Percentiles rank a stretch among this genome's conserved stretches.
Evolutionary conservation across 2,329 filamentous ascomycete genomes (phyloP).

Genomic region (Coniochaeta ligniaria): DNA sequence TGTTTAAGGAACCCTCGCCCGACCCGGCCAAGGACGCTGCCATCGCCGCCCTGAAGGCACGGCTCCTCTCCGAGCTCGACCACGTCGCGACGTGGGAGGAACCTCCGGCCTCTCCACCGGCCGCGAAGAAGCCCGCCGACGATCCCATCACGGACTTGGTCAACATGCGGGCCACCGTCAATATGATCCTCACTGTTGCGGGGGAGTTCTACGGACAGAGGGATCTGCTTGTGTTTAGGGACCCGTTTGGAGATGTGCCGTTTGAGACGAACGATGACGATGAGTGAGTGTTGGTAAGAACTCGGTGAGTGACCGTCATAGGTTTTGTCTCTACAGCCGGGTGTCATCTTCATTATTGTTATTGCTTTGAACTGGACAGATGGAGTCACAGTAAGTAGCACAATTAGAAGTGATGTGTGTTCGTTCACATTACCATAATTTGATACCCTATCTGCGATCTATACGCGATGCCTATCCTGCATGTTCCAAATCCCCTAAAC

Average conservation of each 20-base stretch:
- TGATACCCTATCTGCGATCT: background rate
- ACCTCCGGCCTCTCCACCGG: background rate
- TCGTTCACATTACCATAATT: background rate
- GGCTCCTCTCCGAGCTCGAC: constrained; percentile 39
- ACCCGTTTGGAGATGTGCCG: constrained; percentile 40
- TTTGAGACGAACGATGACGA: constrained; percentile 2
- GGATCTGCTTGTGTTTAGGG: constrained; percentile 72
- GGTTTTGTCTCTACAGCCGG: background rate
- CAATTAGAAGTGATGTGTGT: background rate
- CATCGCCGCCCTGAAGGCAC: constrained; percentile 40
- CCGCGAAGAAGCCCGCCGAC: constrained; percentile 3
- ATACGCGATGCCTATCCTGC: background rate
- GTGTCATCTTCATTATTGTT: background rate
- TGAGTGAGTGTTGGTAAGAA: background rate
- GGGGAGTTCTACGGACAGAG: constrained; percentile 87
- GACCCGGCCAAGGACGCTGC: constrained; percentile 21
- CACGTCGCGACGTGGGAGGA: constrained; percentile 8
- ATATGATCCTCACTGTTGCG: constrained; percentile 84
- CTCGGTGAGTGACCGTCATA: background rate
- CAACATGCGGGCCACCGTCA: constrained; percentile 65
- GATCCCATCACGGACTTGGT: constrained; percentile 15
- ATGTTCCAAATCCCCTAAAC: background rate
- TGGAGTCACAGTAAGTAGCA: background rate
- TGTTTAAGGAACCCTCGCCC: constrained; percentile 16
- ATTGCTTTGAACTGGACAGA: background rate